Base-by-base conservation (phyloP, 2,329 filamentous ascomycete species). In the Diplodia sapinea region DNA sequence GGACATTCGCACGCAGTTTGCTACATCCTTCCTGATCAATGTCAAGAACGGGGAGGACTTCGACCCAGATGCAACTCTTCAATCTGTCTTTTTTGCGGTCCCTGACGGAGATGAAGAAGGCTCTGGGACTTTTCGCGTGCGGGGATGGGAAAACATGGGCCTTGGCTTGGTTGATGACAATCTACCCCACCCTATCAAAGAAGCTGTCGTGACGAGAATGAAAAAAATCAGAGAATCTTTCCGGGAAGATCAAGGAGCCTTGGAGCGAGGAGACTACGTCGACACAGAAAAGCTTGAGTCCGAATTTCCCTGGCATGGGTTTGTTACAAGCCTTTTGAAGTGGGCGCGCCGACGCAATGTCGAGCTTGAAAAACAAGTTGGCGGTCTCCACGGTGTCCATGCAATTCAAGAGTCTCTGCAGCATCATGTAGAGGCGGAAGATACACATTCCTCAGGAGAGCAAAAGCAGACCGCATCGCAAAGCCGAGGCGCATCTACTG, bases 1-100 rank as follows among this genome's bases (percentile, higher is more conserved):
- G 7, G 83, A 85, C 7, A 78, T 88, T 26, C 82, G 86, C 2
- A 87, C 85, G 2, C 86, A 88, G 69, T 77, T 81, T 12, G 77
- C 83, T n/a, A 82, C 87, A 50, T 76, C 83, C 20, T 82, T 87
- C 51, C 69, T 78, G n/a, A 73, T 78, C 85, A 4, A 73, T 11
- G 74, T 75, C 8, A 70, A 76, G 36, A 67, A 76, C 33, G 71
- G 75, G 5, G 69, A 71, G 1, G 71, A 70, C 9, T 83, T 80
- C 56, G 72, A 82, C 69, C 80, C 83, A 4, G 73, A 80, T 12
- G 71, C 73, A 11, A 71, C 80, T 13, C 68, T 87, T 4, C 69
- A 72, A 1, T 72, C 76, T 0, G 72, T 82, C 0, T 87, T 87
- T 64, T 80, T 78, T 57, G 71, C 56, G 9, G 3, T 31, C 2